Percentiles rank a stretch among this genome's conserved stretches.
These are phyloP conservation scores for Areca catechu DNA, from an alignment of 176 grass and related monocot species.

Conservation along the genomic window DNA sequence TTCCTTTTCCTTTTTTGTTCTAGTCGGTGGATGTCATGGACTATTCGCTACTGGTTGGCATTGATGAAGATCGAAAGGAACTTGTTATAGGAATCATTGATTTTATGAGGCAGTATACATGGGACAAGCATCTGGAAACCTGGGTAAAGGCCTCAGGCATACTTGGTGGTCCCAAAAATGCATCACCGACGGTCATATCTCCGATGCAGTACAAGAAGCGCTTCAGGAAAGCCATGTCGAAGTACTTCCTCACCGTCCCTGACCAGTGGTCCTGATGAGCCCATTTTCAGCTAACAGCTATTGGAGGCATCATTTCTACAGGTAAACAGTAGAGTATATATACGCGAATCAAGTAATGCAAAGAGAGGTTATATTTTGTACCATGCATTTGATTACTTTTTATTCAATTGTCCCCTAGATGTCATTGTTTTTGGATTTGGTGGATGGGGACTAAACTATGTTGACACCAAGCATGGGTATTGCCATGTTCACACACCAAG, in stretches of 20 bases:
- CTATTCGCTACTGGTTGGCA: slow-evolving; percentile 71
- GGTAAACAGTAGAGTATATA: too few species aligned
- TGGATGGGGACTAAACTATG: background rate
- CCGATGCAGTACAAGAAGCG: slow-evolving; percentile 80
- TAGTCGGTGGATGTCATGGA: slow-evolving; percentile 84
- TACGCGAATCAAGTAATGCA: too few species aligned
- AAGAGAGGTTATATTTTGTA: too few species aligned
- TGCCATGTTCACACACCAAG: slow-evolving; percentile 11
- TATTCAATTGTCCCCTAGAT: too few species aligned
- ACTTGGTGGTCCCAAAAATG: slow-evolving; percentile 69
- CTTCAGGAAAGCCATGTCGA: slow-evolving; percentile 89
- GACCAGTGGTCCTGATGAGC: slow-evolving; percentile 42
- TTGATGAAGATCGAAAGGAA: slow-evolving; percentile 62
- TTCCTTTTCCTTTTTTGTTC: background rate
- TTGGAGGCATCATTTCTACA: too few species aligned
- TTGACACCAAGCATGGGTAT: slow-evolving; percentile 19
- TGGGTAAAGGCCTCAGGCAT: slow-evolving; percentile 93
- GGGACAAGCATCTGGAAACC: slow-evolving; percentile 94
- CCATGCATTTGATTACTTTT: too few species aligned
- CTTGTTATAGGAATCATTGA: slow-evolving; percentile 91
- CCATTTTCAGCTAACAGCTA: background rate
- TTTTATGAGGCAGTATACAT: slow-evolving; percentile 84
- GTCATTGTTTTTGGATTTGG: too few species aligned
- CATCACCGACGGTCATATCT: slow-evolving; percentile 67
- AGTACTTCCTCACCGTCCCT: slow-evolving; percentile 66